Percentiles rank a stretch among this genome's conserved stretches.
These are phyloP conservation scores for Adansonia rubrostipa DNA, from an alignment of 441 rosid genomes.

Conservation along the genomic window DNA sequence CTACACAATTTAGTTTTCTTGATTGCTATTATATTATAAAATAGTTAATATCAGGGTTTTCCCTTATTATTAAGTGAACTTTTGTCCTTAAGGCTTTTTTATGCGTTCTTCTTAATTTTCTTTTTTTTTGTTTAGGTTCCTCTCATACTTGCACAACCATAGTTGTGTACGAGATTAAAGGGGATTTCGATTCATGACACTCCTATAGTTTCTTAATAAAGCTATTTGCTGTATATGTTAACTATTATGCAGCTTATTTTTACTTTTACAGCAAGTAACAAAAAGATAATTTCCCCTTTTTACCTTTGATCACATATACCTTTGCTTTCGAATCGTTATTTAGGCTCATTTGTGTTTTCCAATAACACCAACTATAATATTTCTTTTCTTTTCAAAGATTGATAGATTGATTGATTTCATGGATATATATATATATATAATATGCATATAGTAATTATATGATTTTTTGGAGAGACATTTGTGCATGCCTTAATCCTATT, in stretches of 20 bases:
- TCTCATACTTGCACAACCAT: neutral
- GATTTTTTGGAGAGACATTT: neutral
- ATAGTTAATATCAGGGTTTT: neutral
- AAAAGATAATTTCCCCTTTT: neutral
- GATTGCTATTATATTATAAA: too few relatives aligned
- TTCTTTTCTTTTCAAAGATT: neutral
- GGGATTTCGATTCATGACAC: neutral
- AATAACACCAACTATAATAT: neutral
- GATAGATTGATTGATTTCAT: neutral
- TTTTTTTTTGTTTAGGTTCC: neutral
- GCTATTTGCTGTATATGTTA: neutral
- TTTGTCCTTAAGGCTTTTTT: neutral
- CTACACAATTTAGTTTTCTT: too few relatives aligned
- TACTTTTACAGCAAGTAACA: neutral
- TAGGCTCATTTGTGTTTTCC: neutral
- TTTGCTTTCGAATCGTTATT: neutral
- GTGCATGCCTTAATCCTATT: neutral
- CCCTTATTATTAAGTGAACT: neutral
- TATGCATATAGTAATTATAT: neutral
- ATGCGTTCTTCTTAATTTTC: neutral
- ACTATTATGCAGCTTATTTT: neutral
- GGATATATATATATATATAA: neutral
- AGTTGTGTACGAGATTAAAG: neutral
- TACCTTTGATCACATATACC: neutral
- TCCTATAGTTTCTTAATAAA: neutral